phyloP scores from a whole-genome alignment of 345 rosid species.

The Crucihimalaya himalaica region DNA sequence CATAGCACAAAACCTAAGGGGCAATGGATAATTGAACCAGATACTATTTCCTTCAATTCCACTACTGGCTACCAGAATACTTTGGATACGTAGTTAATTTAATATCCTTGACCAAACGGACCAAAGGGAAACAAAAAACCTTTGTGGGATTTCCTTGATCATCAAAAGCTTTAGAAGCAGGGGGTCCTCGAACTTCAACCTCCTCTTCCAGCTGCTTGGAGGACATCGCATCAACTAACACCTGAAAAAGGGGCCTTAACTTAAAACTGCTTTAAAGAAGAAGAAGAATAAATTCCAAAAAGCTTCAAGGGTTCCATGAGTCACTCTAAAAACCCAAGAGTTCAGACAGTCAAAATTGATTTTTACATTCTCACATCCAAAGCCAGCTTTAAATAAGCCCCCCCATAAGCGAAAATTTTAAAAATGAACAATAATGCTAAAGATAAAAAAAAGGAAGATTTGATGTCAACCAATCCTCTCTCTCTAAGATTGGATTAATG shows the following conservation, averaged over 20 bases:
- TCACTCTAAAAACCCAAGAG: slow-evolving; percentile 13
- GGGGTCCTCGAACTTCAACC: slow-evolving; percentile 94
- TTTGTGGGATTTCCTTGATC: slow-evolving; percentile 85
- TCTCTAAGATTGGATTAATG: slow-evolving; percentile 15
- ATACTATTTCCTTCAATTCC: slow-evolving; percentile 16
- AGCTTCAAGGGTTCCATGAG: slow-evolving; percentile 12
- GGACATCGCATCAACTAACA: slow-evolving; percentile 59
- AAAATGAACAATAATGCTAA: not conserved
- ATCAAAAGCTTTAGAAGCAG: slow-evolving; percentile 89
- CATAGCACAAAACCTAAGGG: slow-evolving; percentile 5
- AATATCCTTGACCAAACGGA: slow-evolving; percentile 26
- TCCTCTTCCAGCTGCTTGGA: slow-evolving; percentile 76
- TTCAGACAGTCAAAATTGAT: slow-evolving; percentile 1
- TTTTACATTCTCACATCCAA: slow-evolving; percentile 17
- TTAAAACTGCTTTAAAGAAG: slow-evolving; percentile 13
- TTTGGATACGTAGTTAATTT: slow-evolving; percentile 12
- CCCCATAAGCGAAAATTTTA: not conserved
- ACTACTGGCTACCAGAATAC: slow-evolving; percentile 9
- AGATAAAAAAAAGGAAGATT: slow-evolving; percentile 18
- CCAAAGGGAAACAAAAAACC: slow-evolving; percentile 52
- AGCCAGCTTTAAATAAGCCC: not conserved
- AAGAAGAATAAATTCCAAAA: slow-evolving; percentile 4
- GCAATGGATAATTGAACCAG: not conserved
- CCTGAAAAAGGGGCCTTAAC: slow-evolving; percentile 46
- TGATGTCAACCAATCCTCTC: slow-evolving; percentile 13